A percentile compares a stretch with the other conserved stretches of the same genome.
Evolutionary conservation across 2,329 filamentous ascomycete species (phyloP).

Genomic region (Incumbomyces delicatus): DNA sequence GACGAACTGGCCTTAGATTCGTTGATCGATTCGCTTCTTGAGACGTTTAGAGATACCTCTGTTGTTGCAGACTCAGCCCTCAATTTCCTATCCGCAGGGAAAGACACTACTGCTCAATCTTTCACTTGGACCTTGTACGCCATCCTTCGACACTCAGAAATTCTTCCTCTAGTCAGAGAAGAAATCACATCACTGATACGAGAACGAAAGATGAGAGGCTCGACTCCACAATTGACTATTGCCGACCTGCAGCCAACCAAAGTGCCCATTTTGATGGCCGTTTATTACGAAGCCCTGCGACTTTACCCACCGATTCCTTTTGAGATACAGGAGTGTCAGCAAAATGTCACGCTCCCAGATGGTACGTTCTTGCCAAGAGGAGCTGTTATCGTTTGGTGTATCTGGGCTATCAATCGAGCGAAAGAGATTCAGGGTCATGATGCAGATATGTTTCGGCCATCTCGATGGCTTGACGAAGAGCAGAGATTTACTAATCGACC

Average conservation of each 20-base stretch:
- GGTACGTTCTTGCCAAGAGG: slow-evolving; percentile 39
- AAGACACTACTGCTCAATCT: slow-evolving; percentile 56
- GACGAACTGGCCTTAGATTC: slow-evolving; percentile 35
- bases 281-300: slow-evolving; percentile 51
- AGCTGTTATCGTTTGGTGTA: slow-evolving; percentile 52
- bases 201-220: not conserved
- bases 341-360: slow-evolving; percentile 38
- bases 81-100: slow-evolving; percentile 55
- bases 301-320: slow-evolving; percentile 57
- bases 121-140: slow-evolving; percentile 56
- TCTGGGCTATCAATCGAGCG: slow-evolving; percentile 56
- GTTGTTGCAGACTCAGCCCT: slow-evolving; percentile 55
- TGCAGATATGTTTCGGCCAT: slow-evolving; percentile 46
- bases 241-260: slow-evolving; percentile 32
- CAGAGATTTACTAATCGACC: slow-evolving; percentile 32
- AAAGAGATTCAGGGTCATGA: slow-evolving; percentile 46
- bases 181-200: slow-evolving; percentile 16
- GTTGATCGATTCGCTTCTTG: slow-evolving; percentile 51
- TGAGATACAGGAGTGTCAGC: slow-evolving; percentile 52
- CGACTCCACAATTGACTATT: slow-evolving; percentile 10
- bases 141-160: slow-evolving; percentile 43
- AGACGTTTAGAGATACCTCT: slow-evolving; percentile 44
- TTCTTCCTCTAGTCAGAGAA: slow-evolving; percentile 7
- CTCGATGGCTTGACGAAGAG: slow-evolving; percentile 40
- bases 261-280: slow-evolving; percentile 49